Percentiles rank a stretch among this genome's conserved stretches.
These are phyloP conservation scores for Phytopythium delawarense DNA, from an alignment of 352 stramenopile genomes.

Conservation along the genomic window DNA sequence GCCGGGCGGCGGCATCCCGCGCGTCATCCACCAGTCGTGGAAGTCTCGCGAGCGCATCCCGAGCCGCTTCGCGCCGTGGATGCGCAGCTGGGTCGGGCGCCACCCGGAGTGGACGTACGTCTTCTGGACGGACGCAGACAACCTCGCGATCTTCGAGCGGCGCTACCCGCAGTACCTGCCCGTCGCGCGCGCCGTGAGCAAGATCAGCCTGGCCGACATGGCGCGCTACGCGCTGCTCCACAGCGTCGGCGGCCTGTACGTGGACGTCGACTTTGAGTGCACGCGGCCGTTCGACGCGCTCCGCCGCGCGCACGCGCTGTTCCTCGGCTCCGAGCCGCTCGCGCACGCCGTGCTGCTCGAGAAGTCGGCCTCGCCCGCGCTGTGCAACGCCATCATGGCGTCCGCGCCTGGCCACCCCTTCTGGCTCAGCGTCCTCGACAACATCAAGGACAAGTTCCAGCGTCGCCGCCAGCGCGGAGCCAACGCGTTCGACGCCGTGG, in stretches of 20 bases:
- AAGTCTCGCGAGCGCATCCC: slow-evolving; percentile 37
- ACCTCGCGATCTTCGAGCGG: slow-evolving; percentile 38
- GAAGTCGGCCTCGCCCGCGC: slow-evolving; percentile 16
- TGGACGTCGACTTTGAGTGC: slow-evolving; percentile 54
- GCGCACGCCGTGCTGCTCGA: slow-evolving; percentile 47
- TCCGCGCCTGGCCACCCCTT: slow-evolving; percentile 42
- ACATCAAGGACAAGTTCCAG: slow-evolving; percentile 40
- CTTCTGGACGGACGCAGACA: slow-evolving; percentile 57
- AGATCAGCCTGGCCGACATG: slow-evolving; percentile 52
- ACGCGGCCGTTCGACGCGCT: slow-evolving; percentile 32
- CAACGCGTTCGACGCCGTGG: slow-evolving; percentile 24
- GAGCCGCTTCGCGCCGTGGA: slow-evolving; percentile 44
- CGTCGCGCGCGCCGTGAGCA: slow-evolving; percentile 29
- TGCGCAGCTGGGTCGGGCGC: slow-evolving; percentile 38
- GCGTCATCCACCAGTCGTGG: slow-evolving; percentile 58
- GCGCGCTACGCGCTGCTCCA: slow-evolving; percentile 51
- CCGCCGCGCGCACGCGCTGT: slow-evolving; percentile 24
- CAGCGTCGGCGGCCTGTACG: slow-evolving; percentile 43
- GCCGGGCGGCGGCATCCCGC: slow-evolving; percentile 22
- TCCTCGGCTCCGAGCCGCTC: slow-evolving; percentile 42
- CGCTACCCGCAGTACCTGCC: slow-evolving; percentile 44
- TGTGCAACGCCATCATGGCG: slow-evolving; percentile 62
- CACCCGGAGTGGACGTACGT: slow-evolving; percentile 51
- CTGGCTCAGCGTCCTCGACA: slow-evolving; percentile 44
- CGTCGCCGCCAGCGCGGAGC: slow-evolving; percentile 2